Base-by-base conservation (phyloP, 2,329 filamentous ascomycete species). In the Phoma sp. region DNA sequence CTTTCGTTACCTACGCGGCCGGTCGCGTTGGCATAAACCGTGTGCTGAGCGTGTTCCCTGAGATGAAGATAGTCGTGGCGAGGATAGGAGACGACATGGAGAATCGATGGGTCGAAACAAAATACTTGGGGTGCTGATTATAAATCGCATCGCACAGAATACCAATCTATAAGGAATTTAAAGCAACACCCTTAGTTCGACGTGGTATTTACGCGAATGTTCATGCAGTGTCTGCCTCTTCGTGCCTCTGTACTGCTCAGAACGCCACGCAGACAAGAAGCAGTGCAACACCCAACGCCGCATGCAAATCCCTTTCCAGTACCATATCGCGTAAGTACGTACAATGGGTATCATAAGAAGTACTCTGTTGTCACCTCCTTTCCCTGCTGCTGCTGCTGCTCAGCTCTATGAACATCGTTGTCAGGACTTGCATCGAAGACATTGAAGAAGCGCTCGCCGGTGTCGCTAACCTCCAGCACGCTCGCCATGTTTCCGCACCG, bases 371-470 rank as follows among this genome's bases (percentile, higher is more conserved):
- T 83, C 55, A 86, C 85, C 67, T 84, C 84, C 77, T 92, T 92
- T 55, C 95, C 91, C 67, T 85, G 83, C 71, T 86, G 84, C 58
- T 88, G 85, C 75, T 95, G 91, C 69, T 90, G 84, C 72, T 97
- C 92, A 70, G 79, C 78, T 48, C 96, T 90, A 73, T 96, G 90
- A 64, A 88, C 79, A 74, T 98, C 94, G 70, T 99, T 96, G 76
- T 99, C 95, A 2, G 95, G 95, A 25, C 95, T 94, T 3, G 95
- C 95, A 52, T 96, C 92, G 75, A 99, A 99, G 22, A 98, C 93
- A 74, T 99, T 99, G 81, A 98, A 99, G 77, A 91, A 96, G 55
- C 94, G 84, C 76, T 96, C 92, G 33, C 95, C 94, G 0, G 88
- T 89, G 72, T 96, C 92, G 74, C 92, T 94, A 54, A 99, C 95